Base-by-base conservation (phyloP, 2,329 filamentous ascomycete species). In the Cercospora zeae-maydis region DNA sequence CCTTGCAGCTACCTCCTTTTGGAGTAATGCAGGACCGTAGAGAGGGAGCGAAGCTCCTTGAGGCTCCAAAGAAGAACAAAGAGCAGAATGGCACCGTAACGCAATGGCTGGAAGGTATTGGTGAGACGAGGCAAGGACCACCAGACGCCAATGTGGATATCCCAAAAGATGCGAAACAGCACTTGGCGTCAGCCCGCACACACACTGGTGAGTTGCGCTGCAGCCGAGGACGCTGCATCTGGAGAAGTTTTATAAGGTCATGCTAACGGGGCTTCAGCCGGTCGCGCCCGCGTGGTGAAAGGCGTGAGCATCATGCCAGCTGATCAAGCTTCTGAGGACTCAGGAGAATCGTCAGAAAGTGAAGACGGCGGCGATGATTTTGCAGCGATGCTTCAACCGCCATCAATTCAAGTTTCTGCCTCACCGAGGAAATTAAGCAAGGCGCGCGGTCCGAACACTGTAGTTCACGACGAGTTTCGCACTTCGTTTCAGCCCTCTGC, bases 61-160 rank as follows among this genome's bases (percentile, higher is more conserved):
- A 59, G 21, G 27, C 51, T 27, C 30, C 63, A 9, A 16, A 19
- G 54, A 16, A 3, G 16, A 16, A 34, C 16, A 65, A 66, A 66
- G 67, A 64, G 52, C 34, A 63, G 61, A 13, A 63, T 52, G 14
- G 54, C 10, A 49, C 52, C 14, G 63, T 72, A 9, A 59, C 62
- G 24, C 66, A 70, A 47, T 74, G 71, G 70, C 54, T 72, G 1
- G 49, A 45, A 2, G 72, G 70, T 13, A 67, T 70, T 34, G 71
- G 69, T 4, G 34, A 68, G 30, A 70, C 61, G 8, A 61, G 60
- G 56, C 67, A 66, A 24, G 47, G 59, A 16, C 61, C 62, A 10
- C 66, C 67, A 14, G 61, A 66, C 4, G 45, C 54, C 30, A 56
- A 52, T 33, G 58, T 64, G 19, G 67, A 68, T 8, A 61, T 72